phyloP scores from a whole-genome alignment of 2,329 filamentous ascomycete species.

The Penicillium hordei region DNA sequence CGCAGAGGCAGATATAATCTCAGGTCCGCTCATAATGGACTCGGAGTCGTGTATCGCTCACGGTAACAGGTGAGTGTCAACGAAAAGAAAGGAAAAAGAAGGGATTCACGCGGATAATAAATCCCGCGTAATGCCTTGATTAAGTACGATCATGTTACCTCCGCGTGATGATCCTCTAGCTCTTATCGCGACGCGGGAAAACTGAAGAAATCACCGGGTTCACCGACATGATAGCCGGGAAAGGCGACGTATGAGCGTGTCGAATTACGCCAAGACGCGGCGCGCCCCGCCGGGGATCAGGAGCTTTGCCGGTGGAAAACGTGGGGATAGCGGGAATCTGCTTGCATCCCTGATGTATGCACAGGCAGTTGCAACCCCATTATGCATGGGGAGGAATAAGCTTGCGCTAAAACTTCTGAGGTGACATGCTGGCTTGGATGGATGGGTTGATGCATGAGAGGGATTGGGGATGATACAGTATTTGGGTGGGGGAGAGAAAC shows the following conservation, averaged over 20 bases:
- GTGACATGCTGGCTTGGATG: background rate
- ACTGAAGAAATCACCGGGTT: background rate
- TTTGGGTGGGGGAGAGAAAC: no score
- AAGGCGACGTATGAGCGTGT: slow-evolving; percentile 1
- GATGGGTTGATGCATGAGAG: no score
- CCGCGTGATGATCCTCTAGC: background rate
- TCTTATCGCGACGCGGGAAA: slow-evolving; percentile 2
- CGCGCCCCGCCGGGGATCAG: background rate
- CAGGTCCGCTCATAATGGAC: background rate
- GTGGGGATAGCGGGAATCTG: background rate
- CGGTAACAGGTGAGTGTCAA: no score
- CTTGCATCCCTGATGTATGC: background rate
- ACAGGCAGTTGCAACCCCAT: background rate
- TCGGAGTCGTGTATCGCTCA: background rate
- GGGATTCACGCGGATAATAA: background rate
- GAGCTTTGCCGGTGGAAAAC: background rate
- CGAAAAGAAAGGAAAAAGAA: background rate
- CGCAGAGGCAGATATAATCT: background rate
- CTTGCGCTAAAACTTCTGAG: background rate
- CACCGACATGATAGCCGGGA: background rate
- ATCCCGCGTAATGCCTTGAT: background rate
- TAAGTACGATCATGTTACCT: background rate
- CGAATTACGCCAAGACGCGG: background rate
- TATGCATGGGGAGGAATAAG: background rate
- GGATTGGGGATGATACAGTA: no score